Conservation (phyloP, 805 yeast genomes). For the Cyberlindnera nakhonratchasimensis region DNA sequence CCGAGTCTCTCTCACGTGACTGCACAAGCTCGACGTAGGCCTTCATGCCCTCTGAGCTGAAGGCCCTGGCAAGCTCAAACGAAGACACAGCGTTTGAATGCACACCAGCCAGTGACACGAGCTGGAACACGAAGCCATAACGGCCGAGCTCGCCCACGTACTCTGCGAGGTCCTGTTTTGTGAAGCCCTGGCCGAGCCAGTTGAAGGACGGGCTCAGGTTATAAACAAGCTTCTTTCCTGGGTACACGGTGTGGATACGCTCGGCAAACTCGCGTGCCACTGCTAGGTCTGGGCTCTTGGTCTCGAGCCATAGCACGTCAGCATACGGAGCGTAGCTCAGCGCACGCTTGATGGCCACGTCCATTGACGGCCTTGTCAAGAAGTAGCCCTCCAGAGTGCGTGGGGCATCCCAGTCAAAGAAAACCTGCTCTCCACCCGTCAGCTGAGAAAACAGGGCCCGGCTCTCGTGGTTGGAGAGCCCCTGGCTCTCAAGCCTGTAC, state of each 20-base stretch:
- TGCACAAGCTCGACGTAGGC: constrained; percentile 56
- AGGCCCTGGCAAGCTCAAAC: constrained; percentile 47
- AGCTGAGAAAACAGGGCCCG: constrained; percentile 24
- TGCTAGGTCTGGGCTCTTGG: constrained; percentile 52
- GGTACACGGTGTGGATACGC: constrained; percentile 43
- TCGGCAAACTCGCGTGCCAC: constrained; percentile 45
- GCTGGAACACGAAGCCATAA: constrained; percentile 54
- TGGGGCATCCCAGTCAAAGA: constrained; percentile 59
- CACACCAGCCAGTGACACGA: constrained; percentile 58
- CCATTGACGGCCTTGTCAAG: constrained; percentile 46
- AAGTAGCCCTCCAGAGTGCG: constrained; percentile 57
- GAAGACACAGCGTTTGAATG: constrained; percentile 51
- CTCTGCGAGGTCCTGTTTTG: constrained; percentile 40
- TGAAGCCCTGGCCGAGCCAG: constrained; percentile 56
- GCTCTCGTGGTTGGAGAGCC: constrained; percentile 17
- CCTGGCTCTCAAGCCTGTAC: constrained; percentile 21
- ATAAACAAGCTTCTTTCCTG: constrained; percentile 55
- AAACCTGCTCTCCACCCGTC: constrained; percentile 32
- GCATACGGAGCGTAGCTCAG: constrained; percentile 54
- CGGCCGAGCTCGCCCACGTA: constrained; percentile 54
- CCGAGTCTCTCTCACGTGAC: constrained; percentile 39
- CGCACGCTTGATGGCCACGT: constrained; percentile 52
- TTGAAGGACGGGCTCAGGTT: constrained; percentile 60
- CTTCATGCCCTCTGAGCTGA: constrained; percentile 52
- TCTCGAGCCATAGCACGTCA: constrained; percentile 60